Evolutionary conservation across 805 yeast genomes (phyloP).

Genomic region (Clavispora phyllophila): DNA sequence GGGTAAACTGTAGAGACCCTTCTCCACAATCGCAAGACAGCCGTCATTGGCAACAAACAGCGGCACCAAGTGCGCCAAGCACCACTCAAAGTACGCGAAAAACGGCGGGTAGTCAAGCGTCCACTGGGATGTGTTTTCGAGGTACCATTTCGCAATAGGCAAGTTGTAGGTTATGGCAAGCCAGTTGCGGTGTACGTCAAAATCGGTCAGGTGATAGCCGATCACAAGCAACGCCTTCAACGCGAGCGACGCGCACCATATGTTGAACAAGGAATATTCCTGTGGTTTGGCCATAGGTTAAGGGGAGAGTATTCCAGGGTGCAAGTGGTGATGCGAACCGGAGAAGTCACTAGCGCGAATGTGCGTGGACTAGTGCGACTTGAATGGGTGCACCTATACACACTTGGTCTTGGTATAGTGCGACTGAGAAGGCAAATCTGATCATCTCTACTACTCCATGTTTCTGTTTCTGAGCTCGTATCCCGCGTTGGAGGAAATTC

Average conservation of each 20-base stretch:
- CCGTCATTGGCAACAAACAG: constrained; percentile 61
- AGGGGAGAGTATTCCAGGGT: no score
- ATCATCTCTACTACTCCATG: not conserved
- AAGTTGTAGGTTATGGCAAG: constrained; percentile 77
- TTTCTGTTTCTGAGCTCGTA: constrained; percentile 10
- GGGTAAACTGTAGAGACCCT: constrained; percentile 69
- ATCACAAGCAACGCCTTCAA: constrained; percentile 35
- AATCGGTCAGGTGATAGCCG: constrained; percentile 91
- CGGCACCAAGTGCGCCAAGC: constrained; percentile 69
- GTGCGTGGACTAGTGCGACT: no score
- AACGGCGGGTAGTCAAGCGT: constrained; percentile 97
- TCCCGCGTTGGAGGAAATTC: constrained; percentile 39
- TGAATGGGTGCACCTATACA: no score
- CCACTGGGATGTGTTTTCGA: constrained; percentile 78
- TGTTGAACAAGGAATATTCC: constrained; percentile 25
- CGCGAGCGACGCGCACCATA: constrained; percentile 33
- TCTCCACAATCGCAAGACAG: constrained; percentile 61
- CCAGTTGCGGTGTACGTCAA: constrained; percentile 98
- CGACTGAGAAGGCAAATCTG: no score
- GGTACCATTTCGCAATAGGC: constrained; percentile 79
- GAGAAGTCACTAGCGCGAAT: no score
- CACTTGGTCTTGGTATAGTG: no score
- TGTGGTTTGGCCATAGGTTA: not conserved
- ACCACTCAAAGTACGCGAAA: constrained; percentile 93
- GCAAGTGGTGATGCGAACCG: no score